These are phyloP conservation scores for Coemansia reversa DNA, from an alignment of 192 early-diverging fungal genomes.

Conservation along the genomic window DNA sequence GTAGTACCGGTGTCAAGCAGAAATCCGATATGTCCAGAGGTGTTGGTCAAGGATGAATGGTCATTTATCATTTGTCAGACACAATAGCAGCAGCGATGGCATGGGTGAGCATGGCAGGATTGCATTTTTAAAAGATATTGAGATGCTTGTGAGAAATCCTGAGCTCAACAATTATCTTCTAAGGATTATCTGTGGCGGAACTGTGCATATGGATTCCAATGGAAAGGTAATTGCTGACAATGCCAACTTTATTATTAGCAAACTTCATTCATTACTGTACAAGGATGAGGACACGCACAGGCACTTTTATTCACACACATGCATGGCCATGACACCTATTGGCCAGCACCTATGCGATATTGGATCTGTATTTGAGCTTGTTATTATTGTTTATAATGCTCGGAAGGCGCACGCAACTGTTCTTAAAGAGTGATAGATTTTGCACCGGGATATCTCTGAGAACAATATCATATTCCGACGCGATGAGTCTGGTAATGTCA, in stretches of 20 bases:
- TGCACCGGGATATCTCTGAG: conserved; percentile 23
- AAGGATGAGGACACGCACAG: background rate
- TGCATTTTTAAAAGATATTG: background rate
- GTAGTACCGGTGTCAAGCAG: background rate
- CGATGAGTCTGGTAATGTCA: background rate
- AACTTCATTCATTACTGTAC: background rate
- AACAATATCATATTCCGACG: conserved; percentile 26
- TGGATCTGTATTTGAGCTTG: background rate
- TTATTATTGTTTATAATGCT: background rate
- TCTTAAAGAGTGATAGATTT: background rate
- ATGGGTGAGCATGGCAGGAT: background rate
- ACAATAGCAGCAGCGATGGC: background rate
- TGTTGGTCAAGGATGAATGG: background rate
- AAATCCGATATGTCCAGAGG: background rate
- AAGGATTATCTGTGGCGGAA: background rate
- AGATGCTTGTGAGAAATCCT: background rate
- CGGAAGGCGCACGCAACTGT: conserved; percentile 2
- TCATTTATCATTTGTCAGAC: background rate
- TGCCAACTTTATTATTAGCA: background rate
- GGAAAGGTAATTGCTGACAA: background rate
- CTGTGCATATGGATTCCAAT: background rate
- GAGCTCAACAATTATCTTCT: background rate
- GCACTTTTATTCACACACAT: background rate
- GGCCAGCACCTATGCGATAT: conserved; percentile 10
- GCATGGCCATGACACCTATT: conserved; percentile 12